Evolutionary conservation across 139 green algal genomes (phyloP), one percentile per base, ranked within the genome.

Genomic region (Chlorella vulgaris): DNA sequence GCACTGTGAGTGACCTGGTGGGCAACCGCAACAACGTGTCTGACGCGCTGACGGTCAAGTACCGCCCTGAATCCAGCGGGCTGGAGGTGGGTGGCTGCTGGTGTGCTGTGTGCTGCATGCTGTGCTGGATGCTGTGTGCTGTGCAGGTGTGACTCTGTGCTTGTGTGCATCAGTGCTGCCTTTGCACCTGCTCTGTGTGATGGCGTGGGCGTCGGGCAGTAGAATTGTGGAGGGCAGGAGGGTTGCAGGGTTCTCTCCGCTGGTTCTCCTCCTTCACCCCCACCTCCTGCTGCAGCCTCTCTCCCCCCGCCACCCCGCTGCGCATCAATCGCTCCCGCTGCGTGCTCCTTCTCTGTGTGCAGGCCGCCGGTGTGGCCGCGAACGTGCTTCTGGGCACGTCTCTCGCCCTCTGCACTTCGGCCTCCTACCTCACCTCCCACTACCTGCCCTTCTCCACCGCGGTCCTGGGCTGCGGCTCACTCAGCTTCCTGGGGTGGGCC

Each of bases 331-430:
- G 18, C 55, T 15, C 47, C 47, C 13, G 13, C 47, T 10, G 47
- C 47, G 13, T 15, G 13, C 60, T 26, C 19, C 33, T 29, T 29
- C 22, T 15, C 10, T 40, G 7, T 29, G 21, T 51, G 47, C 70
- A 78, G 40, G 65, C 42, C 19, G 73, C 75, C 22, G 47, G 29
- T 26, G 51, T 81, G 8, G 47, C 75, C 1, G 84, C 62, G 22
- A 88, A 88, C 40, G 74, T 69, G 7, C 68, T 86, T 18, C 35
- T 81, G 29, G 84, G 71, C 28, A 61, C 28, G 40, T 60, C 81
- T 0, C 29, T 88, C 15, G 84, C 51, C 3, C 74, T 69, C 5
- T 80, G 69, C 63, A 39, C 77, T 22, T 69, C 51, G 10, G 61
- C 73, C 35, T 73, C 36, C 24, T 82, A 61, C 50, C 2, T 66